These are phyloP conservation scores for Boletus huronensis DNA, from an alignment of 768 basidiomycete species.

Conservation along the genomic window DNA sequence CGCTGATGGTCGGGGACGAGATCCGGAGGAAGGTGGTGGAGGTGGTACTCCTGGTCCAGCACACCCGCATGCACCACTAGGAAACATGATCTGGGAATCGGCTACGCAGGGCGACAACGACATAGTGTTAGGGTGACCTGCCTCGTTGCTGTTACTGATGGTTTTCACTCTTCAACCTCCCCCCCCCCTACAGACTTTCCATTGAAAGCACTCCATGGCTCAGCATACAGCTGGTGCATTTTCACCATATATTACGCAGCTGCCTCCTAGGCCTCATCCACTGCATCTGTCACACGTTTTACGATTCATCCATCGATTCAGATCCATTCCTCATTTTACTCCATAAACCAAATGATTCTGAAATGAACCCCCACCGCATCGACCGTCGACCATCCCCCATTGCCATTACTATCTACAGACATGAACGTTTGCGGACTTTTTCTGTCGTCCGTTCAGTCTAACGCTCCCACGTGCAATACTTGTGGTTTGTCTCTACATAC, in stretches of 20 bases:
- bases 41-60: conserved; percentile 19
- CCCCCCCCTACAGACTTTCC: neutral
- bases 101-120: conserved; percentile 29
- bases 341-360: conserved; percentile 2
- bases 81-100: conserved; percentile 30
- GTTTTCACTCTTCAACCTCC: neutral
- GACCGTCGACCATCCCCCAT: conserved; percentile 5
- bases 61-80: conserved; percentile 18
- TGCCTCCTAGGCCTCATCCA: neutral
- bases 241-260: conserved; percentile 1
- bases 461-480: conserved; percentile 6
- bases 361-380: neutral
- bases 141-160: conserved; percentile 1
- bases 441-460: conserved; percentile 1
- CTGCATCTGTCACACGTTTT: conserved; percentile 1
- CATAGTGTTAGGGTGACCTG: conserved; percentile 28
- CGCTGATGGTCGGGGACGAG: conserved; percentile 18
- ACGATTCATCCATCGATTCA: conserved; percentile 2
- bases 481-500: conserved; percentile 15
- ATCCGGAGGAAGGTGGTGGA: conserved; percentile 17
- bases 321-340: neutral
- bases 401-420: conserved; percentile 17
- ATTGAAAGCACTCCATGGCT: conserved; percentile 4
- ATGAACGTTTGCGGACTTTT: conserved; percentile 13
- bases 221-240: neutral